phyloP scores from a whole-genome alignment of 805 yeast genomes.

The Tetrapisispora arboricola region DNA sequence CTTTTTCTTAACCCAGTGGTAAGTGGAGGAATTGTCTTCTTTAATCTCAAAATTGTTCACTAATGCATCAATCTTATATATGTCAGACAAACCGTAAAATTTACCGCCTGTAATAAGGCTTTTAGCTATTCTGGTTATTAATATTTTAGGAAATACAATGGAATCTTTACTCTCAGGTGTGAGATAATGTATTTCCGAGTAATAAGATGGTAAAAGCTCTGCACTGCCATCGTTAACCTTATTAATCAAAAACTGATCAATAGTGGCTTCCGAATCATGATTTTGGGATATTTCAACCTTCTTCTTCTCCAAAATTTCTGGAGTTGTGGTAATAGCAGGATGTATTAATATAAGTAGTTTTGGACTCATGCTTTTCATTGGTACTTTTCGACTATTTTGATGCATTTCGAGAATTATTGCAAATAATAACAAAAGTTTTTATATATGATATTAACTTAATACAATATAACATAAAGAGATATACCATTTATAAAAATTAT shows the following conservation, averaged over 20 bases:
- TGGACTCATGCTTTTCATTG: neutral
- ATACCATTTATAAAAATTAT: too few relatives aligned
- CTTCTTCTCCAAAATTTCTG: slow-evolving; percentile 33
- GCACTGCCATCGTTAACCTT: slow-evolving; percentile 43
- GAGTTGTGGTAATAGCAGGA: slow-evolving; percentile 56
- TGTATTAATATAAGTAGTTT: slow-evolving; percentile 35
- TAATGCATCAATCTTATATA: slow-evolving; percentile 44
- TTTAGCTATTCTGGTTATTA: slow-evolving; percentile 33
- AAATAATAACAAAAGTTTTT: too few relatives aligned
- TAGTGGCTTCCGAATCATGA: slow-evolving; percentile 15
- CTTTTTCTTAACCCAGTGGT: slow-evolving; percentile 48
- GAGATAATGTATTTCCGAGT: slow-evolving; percentile 39
- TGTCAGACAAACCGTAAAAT: slow-evolving; percentile 41
- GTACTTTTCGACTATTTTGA: too few relatives aligned
- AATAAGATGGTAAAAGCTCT: slow-evolving; percentile 29
- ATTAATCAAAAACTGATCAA: slow-evolving; percentile 47
- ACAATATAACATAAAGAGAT: too few relatives aligned
- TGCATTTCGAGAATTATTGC: too few relatives aligned
- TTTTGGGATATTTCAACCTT: slow-evolving; percentile 28
- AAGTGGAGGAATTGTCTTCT: slow-evolving; percentile 19
- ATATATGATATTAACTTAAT: too few relatives aligned
- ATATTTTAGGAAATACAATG: slow-evolving; percentile 38
- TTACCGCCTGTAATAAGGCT: slow-evolving; percentile 37
- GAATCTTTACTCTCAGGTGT: slow-evolving; percentile 42
- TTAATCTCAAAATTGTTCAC: slow-evolving; percentile 47